Percentiles rank a stretch among this genome's conserved stretches.
Evolutionary conservation across 257 asterid genomes (phyloP).

Genomic region (Capsicum rhomboideum): DNA sequence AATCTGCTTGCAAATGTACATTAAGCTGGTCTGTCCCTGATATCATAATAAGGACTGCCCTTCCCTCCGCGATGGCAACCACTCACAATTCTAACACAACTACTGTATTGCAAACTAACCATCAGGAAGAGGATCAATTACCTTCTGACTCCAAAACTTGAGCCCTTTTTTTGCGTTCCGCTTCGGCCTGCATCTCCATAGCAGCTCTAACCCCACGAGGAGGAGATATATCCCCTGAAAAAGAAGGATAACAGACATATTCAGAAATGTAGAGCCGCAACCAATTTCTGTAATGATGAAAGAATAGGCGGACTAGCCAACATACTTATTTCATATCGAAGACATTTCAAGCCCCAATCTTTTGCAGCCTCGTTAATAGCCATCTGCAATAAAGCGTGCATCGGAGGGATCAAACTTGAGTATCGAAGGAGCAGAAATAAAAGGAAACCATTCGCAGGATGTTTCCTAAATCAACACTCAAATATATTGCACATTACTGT

Average conservation of each 20-base stretch:
- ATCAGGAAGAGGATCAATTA: constrained; percentile 5
- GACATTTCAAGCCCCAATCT: constrained; percentile 87
- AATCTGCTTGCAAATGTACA: background rate
- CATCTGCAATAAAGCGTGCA: constrained; percentile 33
- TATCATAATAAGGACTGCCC: background rate
- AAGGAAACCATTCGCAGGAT: background rate
- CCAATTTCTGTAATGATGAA: background rate
- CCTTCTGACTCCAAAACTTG: constrained; percentile 94
- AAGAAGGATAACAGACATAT: background rate
- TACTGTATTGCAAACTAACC: background rate
- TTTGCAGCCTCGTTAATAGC: constrained; percentile 81
- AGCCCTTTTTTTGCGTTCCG: constrained; percentile 93
- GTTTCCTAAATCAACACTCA: background rate
- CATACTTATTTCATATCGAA: constrained; percentile 96
- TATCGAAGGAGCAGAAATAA: background rate
- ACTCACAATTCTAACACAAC: background rate
- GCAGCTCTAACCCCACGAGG: constrained; percentile 85
- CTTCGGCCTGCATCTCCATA: constrained; percentile 99
- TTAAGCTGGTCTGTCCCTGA: background rate
- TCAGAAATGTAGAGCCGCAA: background rate
- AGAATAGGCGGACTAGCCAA: background rate
- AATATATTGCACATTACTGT: background rate
- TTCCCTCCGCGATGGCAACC: background rate
- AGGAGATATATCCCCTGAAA: constrained; percentile 85
- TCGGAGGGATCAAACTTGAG: background rate